Evolutionary conservation across 2,329 filamentous ascomycete genomes (phyloP), one percentile per base, ranked within the genome.

Genomic region (Stagonosporopsis vannaccii): DNA sequence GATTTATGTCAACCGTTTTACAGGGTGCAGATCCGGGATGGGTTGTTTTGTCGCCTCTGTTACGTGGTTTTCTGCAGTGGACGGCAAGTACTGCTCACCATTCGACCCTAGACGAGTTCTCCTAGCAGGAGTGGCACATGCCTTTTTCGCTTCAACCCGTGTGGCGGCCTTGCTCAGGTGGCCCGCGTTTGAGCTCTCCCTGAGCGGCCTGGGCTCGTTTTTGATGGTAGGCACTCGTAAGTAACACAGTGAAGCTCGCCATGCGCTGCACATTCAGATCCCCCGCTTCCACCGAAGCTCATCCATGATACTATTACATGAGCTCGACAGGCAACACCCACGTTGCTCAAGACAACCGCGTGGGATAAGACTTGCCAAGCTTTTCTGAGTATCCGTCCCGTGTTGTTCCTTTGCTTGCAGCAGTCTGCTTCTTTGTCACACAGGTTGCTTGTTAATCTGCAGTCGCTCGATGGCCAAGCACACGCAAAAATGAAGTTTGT

Each of bases 301-400:
- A 35, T 48, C 40, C 49, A 35, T 45, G 44, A 33, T 47, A 50
- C 46, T 37, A 40, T 42, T 56, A 42, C 45, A 46, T 26, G 32
- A 33, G 26, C 25, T 41, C 17, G 44, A 35, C 51, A 54, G 32
- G 57, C 58, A 58, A 55, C 30, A 57, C 44, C 58, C 59, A 53
- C 54, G 40, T 41, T 42, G 44, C 62, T 59, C 30, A 33, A 45
- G 30, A 53, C 43, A 43, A 46, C 52, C 51, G 59, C 54, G 51
- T 43, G 43, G 49, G 56, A 56, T 64, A 66, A 68, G 65, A 64
- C 45, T 59, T 49, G 67, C 68, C 69, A 72, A 71, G 68, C 67
- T 67, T 64, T 58, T 17, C 40, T 37, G 39, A 44, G 25, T 32
- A 42, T 26, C 19, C 37, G 17, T 50, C 51, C 49, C 40, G 26